Evolutionary conservation across 306 rosid genomes (phyloP), one percentile per base, ranked within the genome.

Genomic region (Hippophae tibetana): DNA sequence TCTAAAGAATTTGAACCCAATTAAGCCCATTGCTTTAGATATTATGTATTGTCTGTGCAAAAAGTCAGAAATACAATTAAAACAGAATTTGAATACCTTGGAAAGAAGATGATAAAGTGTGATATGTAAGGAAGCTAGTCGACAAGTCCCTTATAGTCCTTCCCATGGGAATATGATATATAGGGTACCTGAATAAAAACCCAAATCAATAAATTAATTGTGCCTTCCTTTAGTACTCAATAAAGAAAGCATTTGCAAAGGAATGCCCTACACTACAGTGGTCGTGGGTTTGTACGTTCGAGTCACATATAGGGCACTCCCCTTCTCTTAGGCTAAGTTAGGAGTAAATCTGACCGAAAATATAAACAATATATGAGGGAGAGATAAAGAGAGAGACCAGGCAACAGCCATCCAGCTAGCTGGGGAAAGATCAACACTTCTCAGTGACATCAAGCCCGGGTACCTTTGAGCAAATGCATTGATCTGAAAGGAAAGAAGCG

Each of bases 331-430:
- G 3, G 38, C 38, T 31, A 31, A 31, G 38, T 31, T 31, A 31
- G 38, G 38, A 31, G 38, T 31, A 31, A 31, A 2, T 31, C 5
- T 31, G 38, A 31, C 5, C 38, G 38, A 31, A 31, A 31, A 31
- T 2, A 31, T 2, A 31, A 31, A 31, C 38, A 31, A 31, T 31
- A 31, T 4, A 31, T 0, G 38, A 2, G 38, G 5, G 38, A 31
- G 38, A 31, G 38, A 31, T 68, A 55, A 31, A 65, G 71, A 71
- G 56, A 71, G 42, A 63, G 72, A 92, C 99, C 99, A 93, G 13
- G 97, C 81, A 62, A 93, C 84, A n/a, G 95, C 85, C 99, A 93
- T 88, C 99, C 99, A 93, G 73, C 95, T 93, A 61, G 99, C 97
- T 43, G 99, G 99, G 3, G 97, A 93, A 52, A 93, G 89, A 82